Evolutionary conservation across 2,329 filamentous ascomycete species (phyloP).

Genomic region (Arthrobotrys iridis): DNA sequence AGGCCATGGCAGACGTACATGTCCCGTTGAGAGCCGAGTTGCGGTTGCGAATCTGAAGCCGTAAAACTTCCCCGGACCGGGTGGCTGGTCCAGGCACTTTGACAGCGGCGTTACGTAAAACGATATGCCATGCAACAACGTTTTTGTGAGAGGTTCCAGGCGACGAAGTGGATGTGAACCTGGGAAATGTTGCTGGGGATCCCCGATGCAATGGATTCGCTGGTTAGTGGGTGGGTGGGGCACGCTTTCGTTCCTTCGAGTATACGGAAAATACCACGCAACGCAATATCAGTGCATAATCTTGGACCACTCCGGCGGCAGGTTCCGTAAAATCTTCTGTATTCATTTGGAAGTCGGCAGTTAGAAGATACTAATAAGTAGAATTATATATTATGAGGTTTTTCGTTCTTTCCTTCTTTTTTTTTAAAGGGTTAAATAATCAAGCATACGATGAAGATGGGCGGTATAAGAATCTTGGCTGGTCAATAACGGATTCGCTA

Average conservation of each 20-base stretch:
- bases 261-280: slow-evolving; percentile 22
- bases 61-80: slow-evolving; percentile 1
- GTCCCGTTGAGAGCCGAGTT: slow-evolving; percentile 13
- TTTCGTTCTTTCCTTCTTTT: no score
- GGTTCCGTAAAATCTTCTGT: background rate
- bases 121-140: slow-evolving; percentile 16
- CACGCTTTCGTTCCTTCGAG: no score
- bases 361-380: background rate
- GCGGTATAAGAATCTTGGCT: background rate
- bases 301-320: slow-evolving; percentile 11
- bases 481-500: background rate
- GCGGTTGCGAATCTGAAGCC: background rate
- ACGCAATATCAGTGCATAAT: background rate
- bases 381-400: background rate
- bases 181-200: slow-evolving; percentile 2
- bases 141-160: slow-evolving; percentile 17
- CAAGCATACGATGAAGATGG: background rate
- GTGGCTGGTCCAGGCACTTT: slow-evolving; percentile 10
- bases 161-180: slow-evolving; percentile 6
- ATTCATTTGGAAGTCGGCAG: background rate
- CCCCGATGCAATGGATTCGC: background rate
- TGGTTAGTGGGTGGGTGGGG: no score
- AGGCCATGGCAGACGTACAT: slow-evolving; percentile 14
- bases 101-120: slow-evolving; percentile 22
- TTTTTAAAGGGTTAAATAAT: background rate